Conservation (phyloP, 108 stramenopile genomes). For the Aurantiochytrium sp. region DNA sequence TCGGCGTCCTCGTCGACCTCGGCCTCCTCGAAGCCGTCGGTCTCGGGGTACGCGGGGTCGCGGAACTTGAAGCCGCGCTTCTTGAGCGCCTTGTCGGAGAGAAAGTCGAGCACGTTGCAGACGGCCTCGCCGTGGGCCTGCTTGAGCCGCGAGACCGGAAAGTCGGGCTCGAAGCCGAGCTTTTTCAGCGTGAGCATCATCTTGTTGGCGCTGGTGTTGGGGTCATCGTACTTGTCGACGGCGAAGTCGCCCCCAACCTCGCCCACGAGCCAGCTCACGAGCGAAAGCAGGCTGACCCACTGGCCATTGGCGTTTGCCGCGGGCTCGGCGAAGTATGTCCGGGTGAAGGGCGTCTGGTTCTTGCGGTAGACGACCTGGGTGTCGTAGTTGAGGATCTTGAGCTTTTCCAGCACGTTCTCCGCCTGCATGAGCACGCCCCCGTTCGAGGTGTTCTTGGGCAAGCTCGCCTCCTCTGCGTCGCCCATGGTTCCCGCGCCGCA, state of each 20-base stretch:
- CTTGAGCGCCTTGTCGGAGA: constrained; percentile 48
- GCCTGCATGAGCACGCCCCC: constrained; percentile 40
- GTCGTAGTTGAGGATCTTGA: constrained; percentile 56
- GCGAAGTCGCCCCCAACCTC: constrained; percentile 42
- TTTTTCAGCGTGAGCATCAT: constrained; percentile 54
- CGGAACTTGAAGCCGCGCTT: constrained; percentile 39
- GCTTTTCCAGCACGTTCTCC: constrained; percentile 53
- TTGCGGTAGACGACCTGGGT: background rate
- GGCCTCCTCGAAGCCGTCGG: constrained; percentile 41
- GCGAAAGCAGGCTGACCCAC: constrained; percentile 28
- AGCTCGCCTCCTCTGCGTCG: background rate
- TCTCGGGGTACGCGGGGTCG: constrained; percentile 42
- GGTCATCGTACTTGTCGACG: constrained; percentile 58
- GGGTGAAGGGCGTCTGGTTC: background rate
- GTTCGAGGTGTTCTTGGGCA: constrained; percentile 32
- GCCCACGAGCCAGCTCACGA: constrained; percentile 31
- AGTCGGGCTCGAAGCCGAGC: constrained; percentile 50
- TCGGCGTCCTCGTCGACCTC: constrained; percentile 52
- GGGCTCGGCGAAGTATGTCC: background rate
- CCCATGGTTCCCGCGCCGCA: background rate
- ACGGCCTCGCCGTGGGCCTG: constrained; percentile 53
- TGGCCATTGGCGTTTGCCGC: constrained; percentile 36
- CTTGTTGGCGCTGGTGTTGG: constrained; percentile 58
- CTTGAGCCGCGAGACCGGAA: constrained; percentile 53
- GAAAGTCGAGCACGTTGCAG: constrained; percentile 53